Percentiles rank a stretch among this genome's conserved stretches.
phyloP scores from a whole-genome alignment of 1,139 yeast genomes.

The Candida pseudoviswanathii region DNA sequence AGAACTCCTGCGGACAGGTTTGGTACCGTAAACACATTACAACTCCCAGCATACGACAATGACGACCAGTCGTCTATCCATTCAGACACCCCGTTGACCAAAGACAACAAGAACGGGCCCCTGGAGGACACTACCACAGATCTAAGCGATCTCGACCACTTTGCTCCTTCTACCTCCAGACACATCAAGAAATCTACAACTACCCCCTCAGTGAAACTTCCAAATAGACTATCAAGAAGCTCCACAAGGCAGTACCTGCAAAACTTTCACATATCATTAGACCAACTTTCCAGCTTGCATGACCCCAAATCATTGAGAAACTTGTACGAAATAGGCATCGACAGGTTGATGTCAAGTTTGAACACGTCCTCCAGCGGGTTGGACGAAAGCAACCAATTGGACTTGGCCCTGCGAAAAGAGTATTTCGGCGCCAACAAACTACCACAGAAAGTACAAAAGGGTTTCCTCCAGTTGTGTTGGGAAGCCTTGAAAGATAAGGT shows the following conservation, averaged over 20 bases:
- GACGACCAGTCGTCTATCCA: constrained; percentile 15
- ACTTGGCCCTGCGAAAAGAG: constrained; percentile 36
- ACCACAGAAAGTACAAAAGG: constrained; percentile 69
- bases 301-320: constrained; percentile 54
- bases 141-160: not conserved
- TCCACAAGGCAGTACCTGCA: constrained; percentile 5
- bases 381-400: constrained; percentile 28
- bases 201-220: constrained; percentile 8
- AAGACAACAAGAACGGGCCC: constrained; percentile 14
- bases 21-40: constrained; percentile 12
- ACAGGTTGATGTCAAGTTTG: constrained; percentile 27
- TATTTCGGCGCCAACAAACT: constrained; percentile 69
- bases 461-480: constrained; percentile 68
- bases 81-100: constrained; percentile 18
- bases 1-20: constrained; percentile 13
- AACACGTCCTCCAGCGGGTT: constrained; percentile 53
- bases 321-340: constrained; percentile 42
- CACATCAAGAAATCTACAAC: constrained; percentile 1
- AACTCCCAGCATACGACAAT: constrained; percentile 12
- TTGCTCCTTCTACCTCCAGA: not conserved
- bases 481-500: constrained; percentile 93
- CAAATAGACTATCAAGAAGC: constrained; percentile 10
- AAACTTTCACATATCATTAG: constrained; percentile 20
- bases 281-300: constrained; percentile 44
- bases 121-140: not conserved